Conservation (phyloP, 2,329 filamentous ascomycete genomes). For the Sclerotinia sclerotiorum region DNA sequence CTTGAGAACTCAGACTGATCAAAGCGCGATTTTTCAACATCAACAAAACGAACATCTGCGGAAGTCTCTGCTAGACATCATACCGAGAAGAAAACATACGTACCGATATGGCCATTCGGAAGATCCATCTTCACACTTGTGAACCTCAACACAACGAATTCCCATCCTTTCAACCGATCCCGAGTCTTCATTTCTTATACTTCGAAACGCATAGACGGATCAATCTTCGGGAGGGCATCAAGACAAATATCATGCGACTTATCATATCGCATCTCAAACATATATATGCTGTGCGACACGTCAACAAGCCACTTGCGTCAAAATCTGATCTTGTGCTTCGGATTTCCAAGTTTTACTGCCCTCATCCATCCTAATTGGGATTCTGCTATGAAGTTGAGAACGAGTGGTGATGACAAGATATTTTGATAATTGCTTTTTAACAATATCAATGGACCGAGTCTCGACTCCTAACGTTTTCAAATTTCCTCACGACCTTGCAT, state of each 20-base stretch:
- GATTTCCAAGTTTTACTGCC: not conserved
- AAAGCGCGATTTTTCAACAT: not conserved
- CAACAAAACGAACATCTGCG: not conserved
- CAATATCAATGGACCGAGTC: not conserved
- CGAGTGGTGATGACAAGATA: not conserved
- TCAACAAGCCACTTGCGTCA: slow-evolving; percentile 6
- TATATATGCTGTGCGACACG: slow-evolving; percentile 10
- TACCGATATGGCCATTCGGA: not conserved
- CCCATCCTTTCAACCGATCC: not conserved
- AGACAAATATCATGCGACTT: slow-evolving; percentile 10
- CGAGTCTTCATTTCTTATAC: not conserved
- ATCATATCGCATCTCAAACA: slow-evolving; percentile 14
- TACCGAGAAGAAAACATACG: slow-evolving; percentile 3
- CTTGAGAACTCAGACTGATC: not conserved
- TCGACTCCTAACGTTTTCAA: not conserved
- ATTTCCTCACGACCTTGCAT: not conserved
- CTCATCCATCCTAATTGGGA: not conserved
- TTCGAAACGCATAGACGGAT: not conserved
- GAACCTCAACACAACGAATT: not conserved
- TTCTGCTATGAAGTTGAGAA: not conserved
- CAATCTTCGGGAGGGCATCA: not conserved
- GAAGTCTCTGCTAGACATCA: not conserved
- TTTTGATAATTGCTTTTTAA: not conserved
- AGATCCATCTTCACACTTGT: not conserved
- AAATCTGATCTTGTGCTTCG: not conserved